Base-by-base conservation (phyloP, 345 rosid genomes). In the Conringia planisiliqua region DNA sequence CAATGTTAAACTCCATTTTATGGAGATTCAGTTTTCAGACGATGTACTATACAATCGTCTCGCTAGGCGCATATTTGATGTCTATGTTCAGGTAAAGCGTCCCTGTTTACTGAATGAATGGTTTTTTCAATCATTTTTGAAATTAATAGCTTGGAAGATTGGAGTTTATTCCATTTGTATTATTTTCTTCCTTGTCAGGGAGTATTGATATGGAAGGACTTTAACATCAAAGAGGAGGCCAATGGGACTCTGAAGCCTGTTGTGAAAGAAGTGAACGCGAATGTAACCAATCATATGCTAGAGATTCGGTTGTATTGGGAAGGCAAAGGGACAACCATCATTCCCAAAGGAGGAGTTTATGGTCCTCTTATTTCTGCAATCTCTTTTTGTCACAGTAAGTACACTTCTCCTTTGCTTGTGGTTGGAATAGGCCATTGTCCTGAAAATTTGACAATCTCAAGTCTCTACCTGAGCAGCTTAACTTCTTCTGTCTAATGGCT, bases 281-380 rank as follows among this genome's bases (percentile, higher is more conserved):
- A 3, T n/a, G 91, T 89, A 39, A 76, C 43, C 0, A 5, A 78
- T 70, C 35, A 72, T 61, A 66, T 63, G 26, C 57, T 89, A 48
- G 89, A 87, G 79, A 80, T 89, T 14, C 87, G 76, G 0, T 68
- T 87, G 36, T 80, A 72, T 38, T 89, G 88, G 91, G 84, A 81
- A 0, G 88, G 88, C 4, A 83, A 70, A 74, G 86, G 88, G 6
- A 83, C 89, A 29, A 78, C 77, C 0, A 14, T 24, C 38, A 79
- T 86, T 55, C 95, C 90, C 3, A 3, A 0, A 0, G 75, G 72
- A 66, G 85, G 92, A 60, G 43, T 66, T 11, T 85, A 89, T 51
- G 90, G 92, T 29, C 88, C 90, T 63, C 76, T 89, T 18, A 78
- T 87, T 66, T 90, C 92, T 38, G 92, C 90, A 2, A 83, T 89